Evolutionary conservation across 1,284 basidiomycete genomes (phyloP).

Genomic region (Apiotrichum siamense): DNA sequence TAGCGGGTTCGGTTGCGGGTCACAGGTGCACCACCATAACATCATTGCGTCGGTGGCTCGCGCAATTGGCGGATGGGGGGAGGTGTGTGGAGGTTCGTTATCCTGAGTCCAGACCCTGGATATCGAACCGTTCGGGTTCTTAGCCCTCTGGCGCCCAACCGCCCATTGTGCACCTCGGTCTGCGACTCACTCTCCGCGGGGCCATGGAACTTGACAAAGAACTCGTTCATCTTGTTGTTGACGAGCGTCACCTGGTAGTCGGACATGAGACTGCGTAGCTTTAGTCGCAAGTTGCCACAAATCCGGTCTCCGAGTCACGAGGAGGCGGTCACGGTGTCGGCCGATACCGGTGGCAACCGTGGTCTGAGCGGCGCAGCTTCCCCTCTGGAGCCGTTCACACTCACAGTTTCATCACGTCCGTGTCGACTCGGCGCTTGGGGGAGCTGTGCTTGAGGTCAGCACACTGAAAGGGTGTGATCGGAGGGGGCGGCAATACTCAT

Average conservation of each 20-base stretch:
- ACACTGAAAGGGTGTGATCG: neutral
- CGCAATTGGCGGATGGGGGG: neutral
- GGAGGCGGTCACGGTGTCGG: constrained; percentile 5
- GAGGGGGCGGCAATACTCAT: constrained; percentile 26
- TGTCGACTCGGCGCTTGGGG: constrained; percentile 91
- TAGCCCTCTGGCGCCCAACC: no score
- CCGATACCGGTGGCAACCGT: constrained; percentile 11
- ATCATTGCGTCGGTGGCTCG: neutral
- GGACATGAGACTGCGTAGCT: constrained; percentile 71
- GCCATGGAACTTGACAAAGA: constrained; percentile 92
- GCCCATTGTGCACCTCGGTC: no score
- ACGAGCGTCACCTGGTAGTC: constrained; percentile 95
- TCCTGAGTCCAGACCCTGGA: no score
- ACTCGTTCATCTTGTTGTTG: constrained; percentile 98
- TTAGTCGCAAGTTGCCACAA: no score
- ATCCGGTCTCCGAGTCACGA: no score
- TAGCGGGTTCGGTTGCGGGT: no score
- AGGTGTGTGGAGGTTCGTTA: neutral
- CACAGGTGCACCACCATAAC: neutral
- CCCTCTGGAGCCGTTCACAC: constrained; percentile 32
- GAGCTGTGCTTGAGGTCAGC: constrained; percentile 51
- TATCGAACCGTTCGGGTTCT: no score
- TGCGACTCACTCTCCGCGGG: constrained; percentile 78
- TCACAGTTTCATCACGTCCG: constrained; percentile 98
- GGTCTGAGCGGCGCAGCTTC: neutral